Base-by-base conservation (phyloP, 2,329 filamentous ascomycete species). In the Penicillium verrucosum region DNA sequence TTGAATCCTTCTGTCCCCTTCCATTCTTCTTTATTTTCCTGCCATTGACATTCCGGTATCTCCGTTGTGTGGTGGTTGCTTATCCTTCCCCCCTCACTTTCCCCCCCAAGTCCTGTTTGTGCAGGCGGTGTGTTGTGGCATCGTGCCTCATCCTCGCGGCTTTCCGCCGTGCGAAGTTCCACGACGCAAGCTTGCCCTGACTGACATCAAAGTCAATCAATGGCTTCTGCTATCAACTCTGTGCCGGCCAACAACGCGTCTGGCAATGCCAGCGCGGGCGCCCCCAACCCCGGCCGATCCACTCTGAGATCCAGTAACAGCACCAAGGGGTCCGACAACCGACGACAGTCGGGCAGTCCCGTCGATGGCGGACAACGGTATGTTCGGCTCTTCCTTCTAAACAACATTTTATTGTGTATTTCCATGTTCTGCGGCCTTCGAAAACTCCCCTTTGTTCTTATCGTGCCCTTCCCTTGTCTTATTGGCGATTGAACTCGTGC, bases 291-390 rank as follows among this genome's bases (percentile, higher is more conserved):
- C 56, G 62, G 69, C 59, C 72, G 77, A 59, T 70, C 77, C 61
- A 77, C 80, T 59, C 70, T 81, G 68, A 82, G 82, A 69, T 77
- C 79, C 66, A 79, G 69, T 68, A 71, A 77, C 59, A 74, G 72
- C 63, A 76, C 74, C 59, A 84, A 82, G 72, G 75, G 73, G 58
- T 73, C 79, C 58, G 81, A 84, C 70, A 74, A 76, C 69, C 81
- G 82, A 71, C 82, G 82, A 72, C 82, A 82, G 68, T 75, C 80
- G 63, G 79, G 75, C 56, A 84, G 81, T 69, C 82, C 82, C 59
- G 75, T 80, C 44, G 81, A 84, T 68, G 78, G 73, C 60, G 76
- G 72, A 65, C 78, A 81, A 70, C 81, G 80, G 82, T 85, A 78
- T 73, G 81, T 74, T 61, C 50, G 58, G 46, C 55, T 40, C 42